Percentiles rank a stretch among this genome's conserved stretches.
Evolutionary conservation across 306 rosid genomes (phyloP).

Genomic region (Vigna angularis): DNA sequence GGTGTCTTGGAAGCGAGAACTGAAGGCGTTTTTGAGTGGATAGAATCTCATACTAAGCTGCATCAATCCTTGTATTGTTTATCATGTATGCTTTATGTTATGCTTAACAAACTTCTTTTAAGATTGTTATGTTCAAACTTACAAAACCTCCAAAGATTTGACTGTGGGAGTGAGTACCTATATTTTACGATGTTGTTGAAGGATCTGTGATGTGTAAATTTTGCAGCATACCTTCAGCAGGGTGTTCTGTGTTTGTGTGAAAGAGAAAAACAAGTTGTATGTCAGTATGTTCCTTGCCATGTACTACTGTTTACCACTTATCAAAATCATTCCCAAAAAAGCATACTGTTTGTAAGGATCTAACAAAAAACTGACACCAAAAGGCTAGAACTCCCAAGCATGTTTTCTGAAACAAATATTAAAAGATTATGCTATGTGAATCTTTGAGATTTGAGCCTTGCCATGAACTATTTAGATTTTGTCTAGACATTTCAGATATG

Average conservation of each 20-base stretch:
- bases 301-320: conserved; percentile 12
- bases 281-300: conserved; percentile 18
- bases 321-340: conserved; percentile 15
- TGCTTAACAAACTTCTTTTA: conserved; percentile 48
- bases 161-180: conserved; percentile 42
- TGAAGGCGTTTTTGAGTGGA: conserved; percentile 49
- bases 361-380: conserved; percentile 4
- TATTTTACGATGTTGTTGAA: conserved; percentile 38
- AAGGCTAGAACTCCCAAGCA: not conserved
- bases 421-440: conserved; percentile 28
- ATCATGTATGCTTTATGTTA: conserved; percentile 29
- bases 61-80: conserved; percentile 41
- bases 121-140: conserved; percentile 43
- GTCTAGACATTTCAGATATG: conserved; percentile 44
- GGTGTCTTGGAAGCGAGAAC: conserved; percentile 36
- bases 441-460: conserved; percentile 30
- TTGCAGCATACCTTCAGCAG: conserved; percentile 51
- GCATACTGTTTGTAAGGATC: not conserved
- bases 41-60: conserved; percentile 48
- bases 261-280: conserved; percentile 10
- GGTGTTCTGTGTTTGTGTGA: conserved; percentile 46
- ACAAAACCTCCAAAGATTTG: conserved; percentile 40
- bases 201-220: conserved; percentile 56
- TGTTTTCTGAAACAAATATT: not conserved
- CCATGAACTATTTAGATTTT: conserved; percentile 41